Base-by-base conservation (phyloP, 179 eudicot genomes). In the Gypsophila paniculata region DNA sequence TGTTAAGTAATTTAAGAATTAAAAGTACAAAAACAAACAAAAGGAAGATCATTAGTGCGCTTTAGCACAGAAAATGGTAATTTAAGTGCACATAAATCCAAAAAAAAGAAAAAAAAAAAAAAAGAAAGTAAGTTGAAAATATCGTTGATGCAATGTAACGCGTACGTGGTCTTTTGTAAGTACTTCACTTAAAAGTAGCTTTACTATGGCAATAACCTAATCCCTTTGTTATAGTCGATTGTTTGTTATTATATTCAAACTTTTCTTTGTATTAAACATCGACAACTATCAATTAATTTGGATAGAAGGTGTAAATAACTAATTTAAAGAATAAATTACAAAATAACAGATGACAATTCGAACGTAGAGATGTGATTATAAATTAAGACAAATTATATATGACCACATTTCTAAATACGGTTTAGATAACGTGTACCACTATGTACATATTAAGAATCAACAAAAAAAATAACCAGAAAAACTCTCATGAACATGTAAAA, bases 131-230 rank as follows among this genome's bases (percentile, higher is more conserved):
- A 53, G 6, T 18, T 21, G 14, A 15, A 62, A 34, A 62, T 23
- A 4, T 62, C 8, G 18, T 65, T 65, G 52, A 65, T 65, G 52
- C 53, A 65, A 65, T 65, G 34, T 19, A 63, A 63, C 68, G 22
- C 68, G 22, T 65, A 19, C 68, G 48, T 65, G 69, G 55, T 44
- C 69, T 29, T 68, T 49, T 17, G 59, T 26, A 68, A 48, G 59
- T 42, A 65, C 69, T 68, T 68, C 71, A 68, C 71, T 49, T 25
- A 25, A 5, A 68, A 68, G 71, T 14, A 49, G 38, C 26, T 12
- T 49, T 23, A 68, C 17, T 68, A 29, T 4, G 34, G 34, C 34
- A 29, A 29, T 29, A 29, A 29, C 1, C 34, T n/a, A n/a, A n/a
- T n/a, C n/a, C n/a, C n/a, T n/a, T n/a, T n/a, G n/a, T n/a, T n/a